phyloP scores from a whole-genome alignment of 495 filamentous ascomycete genomes.

The Physcia stellaris region DNA sequence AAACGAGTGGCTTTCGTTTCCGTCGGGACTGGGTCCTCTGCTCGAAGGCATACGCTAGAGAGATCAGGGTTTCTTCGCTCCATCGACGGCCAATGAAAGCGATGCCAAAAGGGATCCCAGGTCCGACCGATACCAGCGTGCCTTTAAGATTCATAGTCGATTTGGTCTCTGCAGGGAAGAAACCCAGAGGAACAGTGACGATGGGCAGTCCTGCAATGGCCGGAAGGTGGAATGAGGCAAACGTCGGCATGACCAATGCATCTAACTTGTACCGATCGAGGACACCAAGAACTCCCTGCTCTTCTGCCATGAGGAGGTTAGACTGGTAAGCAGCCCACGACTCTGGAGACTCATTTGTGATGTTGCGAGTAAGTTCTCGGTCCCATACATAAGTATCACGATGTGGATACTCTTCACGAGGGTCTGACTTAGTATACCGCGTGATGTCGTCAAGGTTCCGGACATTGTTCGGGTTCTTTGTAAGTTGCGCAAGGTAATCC shows the following conservation, averaged over 20 bases:
- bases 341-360: constrained; percentile 15
- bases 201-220: constrained; percentile 24
- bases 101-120: constrained; percentile 28
- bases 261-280: constrained; percentile 25
- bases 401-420: constrained; percentile 22
- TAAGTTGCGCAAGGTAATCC: constrained; percentile 23
- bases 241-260: constrained; percentile 28
- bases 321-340: constrained; percentile 20
- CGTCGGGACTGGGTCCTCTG: constrained; percentile 37
- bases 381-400: constrained; percentile 26
- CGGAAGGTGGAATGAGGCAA: constrained; percentile 14
- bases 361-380: constrained; percentile 12
- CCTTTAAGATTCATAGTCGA: constrained; percentile 9
- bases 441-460: constrained; percentile 17
- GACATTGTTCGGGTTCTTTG: constrained; percentile 26
- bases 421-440: constrained; percentile 19
- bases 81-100: constrained; percentile 36
- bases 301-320: constrained; percentile 15
- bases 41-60: constrained; percentile 45
- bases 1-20: constrained; percentile 31
- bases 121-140: constrained; percentile 7
- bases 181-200: constrained; percentile 31
- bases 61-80: constrained; percentile 37
- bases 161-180: constrained; percentile 18
- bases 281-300: constrained; percentile 22